Evolutionary conservation across 257 asterid species (phyloP), one percentile per base, ranked within the genome.

Genomic region (Echium plantagineum): DNA sequence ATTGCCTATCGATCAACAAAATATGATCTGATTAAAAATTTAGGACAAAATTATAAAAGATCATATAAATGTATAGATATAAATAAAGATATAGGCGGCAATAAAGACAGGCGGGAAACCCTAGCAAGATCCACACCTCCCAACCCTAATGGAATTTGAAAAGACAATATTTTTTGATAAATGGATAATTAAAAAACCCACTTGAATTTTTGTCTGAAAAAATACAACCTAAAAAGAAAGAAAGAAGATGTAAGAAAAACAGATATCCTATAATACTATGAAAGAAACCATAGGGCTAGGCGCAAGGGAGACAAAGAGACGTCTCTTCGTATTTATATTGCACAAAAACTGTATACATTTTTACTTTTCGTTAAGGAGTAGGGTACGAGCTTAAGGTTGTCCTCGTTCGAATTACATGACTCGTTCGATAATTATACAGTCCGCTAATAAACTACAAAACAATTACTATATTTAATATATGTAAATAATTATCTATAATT

Each of bases 61-160:
- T 21, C 6, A 12, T 7, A 8, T 6, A 5, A 3, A 53, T 53
- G 24, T 53, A 35, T 35, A 35, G 46, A 35, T 35, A 35, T 35
- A 31, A 7, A 4, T 31, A 35, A 7, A 35, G 10, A 9, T 35
- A 72, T 78, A 67, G 89, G 83, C 77, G 82, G 80, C 83, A 72
- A 78, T 62, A 65, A 66, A 69, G 80, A 74, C 77, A 69, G 85
- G 85, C 74, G 78, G 78, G 81, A 56, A 77, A 81, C 90, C 94
- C 97, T 81, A 82, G 12, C 48, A 30, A 70, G 89, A 84, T 80
- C 87, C 86, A 76, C 87, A 79, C 85, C 94, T 68, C 86, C 85
- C 80, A 82, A 79, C 87, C 90, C 94, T 72, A 70, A 6, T 16
- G 59, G 32, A 22, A 46, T 58, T 16, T 31, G 32, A 17, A 15